Percentiles rank a stretch among this genome's conserved stretches.
Evolutionary conservation across 192 early-diverging fungal species (phyloP).

Genomic region (Coemansia sp.): DNA sequence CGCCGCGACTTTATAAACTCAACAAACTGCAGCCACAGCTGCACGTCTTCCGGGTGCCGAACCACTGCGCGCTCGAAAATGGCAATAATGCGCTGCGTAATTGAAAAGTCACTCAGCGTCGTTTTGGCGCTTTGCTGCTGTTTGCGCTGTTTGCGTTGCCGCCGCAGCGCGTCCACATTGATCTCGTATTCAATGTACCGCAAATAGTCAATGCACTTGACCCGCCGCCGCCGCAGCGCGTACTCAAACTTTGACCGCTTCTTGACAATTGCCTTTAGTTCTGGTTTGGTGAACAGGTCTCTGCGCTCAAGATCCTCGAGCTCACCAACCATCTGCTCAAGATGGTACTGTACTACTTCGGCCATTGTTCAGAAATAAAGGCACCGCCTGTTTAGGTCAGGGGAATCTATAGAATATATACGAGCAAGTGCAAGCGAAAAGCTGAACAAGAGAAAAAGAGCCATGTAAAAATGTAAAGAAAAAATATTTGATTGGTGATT

Average conservation of each 20-base stretch:
- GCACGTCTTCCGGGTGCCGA: conserved; percentile 76
- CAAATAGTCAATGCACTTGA: conserved; percentile 75
- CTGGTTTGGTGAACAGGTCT: conserved; percentile 76
- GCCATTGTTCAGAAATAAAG: conserved; percentile 64
- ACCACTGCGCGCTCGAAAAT: conserved; percentile 78
- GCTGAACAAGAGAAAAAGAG: too few species aligned
- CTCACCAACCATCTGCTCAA: conserved; percentile 93
- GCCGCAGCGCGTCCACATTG: conserved; percentile 81
- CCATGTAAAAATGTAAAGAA: background rate
- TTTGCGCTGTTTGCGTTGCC: conserved; percentile 72
- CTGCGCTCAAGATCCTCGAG: conserved; percentile 83
- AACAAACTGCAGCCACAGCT: conserved; percentile 91
- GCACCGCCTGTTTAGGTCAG: too few species aligned
- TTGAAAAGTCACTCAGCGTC: conserved; percentile 77
- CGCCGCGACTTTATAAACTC: conserved; percentile 65
- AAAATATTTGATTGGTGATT: too few species aligned
- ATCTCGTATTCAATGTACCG: conserved; percentile 95
- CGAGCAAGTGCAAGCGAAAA: too few species aligned
- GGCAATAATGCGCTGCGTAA: conserved; percentile 69
- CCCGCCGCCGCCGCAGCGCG: conserved; percentile 74
- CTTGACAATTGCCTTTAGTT: conserved; percentile 86
- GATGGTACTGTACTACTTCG: conserved; percentile 82
- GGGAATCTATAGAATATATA: too few species aligned
- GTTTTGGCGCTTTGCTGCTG: conserved; percentile 31
- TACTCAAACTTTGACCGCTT: conserved; percentile 89